Evolutionary conservation across 441 rosid genomes (phyloP), one percentile per base, ranked within the genome.

Genomic region (Macaranga tanarius): DNA sequence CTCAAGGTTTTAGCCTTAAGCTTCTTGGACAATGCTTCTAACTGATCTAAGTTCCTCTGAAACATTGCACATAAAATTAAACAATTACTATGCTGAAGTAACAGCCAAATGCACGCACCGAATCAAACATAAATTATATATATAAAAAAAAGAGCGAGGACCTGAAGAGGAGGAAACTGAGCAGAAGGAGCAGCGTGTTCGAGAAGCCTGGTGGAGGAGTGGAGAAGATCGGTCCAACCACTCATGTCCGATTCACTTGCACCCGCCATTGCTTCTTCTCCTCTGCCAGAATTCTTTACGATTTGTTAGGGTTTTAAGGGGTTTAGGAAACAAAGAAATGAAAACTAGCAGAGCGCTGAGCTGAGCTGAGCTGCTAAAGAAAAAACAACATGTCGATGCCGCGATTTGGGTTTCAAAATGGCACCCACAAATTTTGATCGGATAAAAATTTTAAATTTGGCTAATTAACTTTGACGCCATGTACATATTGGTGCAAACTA

Each of bases 121-220:
- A 34, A 0, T 4, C 38, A 34, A 34, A 34, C 7, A 34, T 34
- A 34, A 34, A 34, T 34, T 34, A 65, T 75, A 57, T n/a, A n/a
- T n/a, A 73, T 79, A 23, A 63, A 26, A 64, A 19, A 34, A 48
- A 31, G 58, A 42, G 60, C 61, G 59, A 45, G 66, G 72, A 95
- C 99, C 99, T 95, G 97, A 59, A 92, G 95, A 75, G 97, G 98
- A 84, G 97, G 99, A 75, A 95, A 95, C 85, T 92, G 98, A 78
- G 97, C 86, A 17, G 98, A 90, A 73, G 99, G 97, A 84, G 97
- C 96, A 31, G 98, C 97, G 79, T 91, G 98, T 58, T 95, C 97
- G 65, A 95, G 90, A 75, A 95, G 97, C 84, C 90, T 95, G 40
- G 96, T 78, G 17, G 99, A 95, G 54, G 97, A 88, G 66, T 91